phyloP scores from a whole-genome alignment of 2,329 filamentous ascomycete genomes.

The Penicillium occitanis region DNA sequence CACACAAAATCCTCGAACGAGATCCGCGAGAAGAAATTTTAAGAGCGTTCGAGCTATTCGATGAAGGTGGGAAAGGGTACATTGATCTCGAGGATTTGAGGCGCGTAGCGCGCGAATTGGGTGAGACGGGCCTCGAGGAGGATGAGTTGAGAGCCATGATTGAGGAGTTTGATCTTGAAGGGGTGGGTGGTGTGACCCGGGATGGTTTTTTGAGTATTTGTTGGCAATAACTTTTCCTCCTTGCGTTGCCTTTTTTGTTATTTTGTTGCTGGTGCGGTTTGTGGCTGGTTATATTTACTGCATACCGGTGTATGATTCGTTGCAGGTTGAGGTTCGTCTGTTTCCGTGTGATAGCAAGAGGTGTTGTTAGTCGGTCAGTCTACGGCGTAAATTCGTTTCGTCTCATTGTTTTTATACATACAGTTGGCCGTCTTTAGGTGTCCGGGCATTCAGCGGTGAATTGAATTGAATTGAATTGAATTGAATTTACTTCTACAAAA shows the following conservation, averaged over 20 bases:
- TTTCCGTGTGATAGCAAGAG: neutral
- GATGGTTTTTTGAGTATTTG: conserved; percentile 69
- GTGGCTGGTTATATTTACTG: neutral
- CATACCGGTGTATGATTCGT: conserved; percentile 7
- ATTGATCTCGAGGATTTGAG: conserved; percentile 87
- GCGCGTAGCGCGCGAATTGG: conserved; percentile 83
- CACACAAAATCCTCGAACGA: conserved; percentile 74
- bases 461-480: neutral
- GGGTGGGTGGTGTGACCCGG: conserved; percentile 71
- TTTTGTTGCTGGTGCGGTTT: neutral
- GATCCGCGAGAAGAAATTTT: conserved; percentile 90
- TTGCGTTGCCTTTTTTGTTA: neutral
- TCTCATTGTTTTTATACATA: neutral
- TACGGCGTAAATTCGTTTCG: conserved; percentile 7
- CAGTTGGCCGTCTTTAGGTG: neutral
- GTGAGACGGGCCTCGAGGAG: conserved; percentile 82
- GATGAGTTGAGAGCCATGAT: conserved; percentile 95
- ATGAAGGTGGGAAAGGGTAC: conserved; percentile 85
- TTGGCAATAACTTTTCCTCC: conserved; percentile 43
- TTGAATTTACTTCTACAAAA: neutral
- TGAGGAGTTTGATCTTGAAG: conserved; percentile 94
- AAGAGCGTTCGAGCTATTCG: conserved; percentile 89
- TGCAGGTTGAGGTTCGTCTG: neutral
- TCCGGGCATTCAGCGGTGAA: conserved; percentile 5
- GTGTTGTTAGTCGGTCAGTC: neutral